Percentiles rank a stretch among this genome's conserved stretches.
These are phyloP conservation scores for Apiotrichum porosum DNA, from an alignment of 1,284 basidiomycete species.

Conservation along the genomic window DNA sequence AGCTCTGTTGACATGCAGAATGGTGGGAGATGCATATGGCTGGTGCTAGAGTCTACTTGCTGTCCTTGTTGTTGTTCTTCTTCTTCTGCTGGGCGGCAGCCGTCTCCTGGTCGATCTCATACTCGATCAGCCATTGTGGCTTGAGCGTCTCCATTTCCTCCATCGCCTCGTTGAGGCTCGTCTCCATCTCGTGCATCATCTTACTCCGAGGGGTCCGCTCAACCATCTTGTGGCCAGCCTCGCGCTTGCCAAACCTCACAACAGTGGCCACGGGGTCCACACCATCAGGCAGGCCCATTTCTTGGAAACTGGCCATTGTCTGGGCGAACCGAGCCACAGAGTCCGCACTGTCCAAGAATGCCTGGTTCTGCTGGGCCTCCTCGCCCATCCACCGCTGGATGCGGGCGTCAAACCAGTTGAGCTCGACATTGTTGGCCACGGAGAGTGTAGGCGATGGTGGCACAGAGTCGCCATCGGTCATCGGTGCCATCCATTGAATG, in stretches of 20 bases:
- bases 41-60: too few relatives aligned
- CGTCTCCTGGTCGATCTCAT: constrained; percentile 9
- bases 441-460: constrained; percentile 27
- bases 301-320: too few relatives aligned
- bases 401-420: constrained; percentile 41
- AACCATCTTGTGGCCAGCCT: background rate
- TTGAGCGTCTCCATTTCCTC: constrained; percentile 30
- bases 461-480: constrained; percentile 18
- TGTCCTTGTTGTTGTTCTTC: too few relatives aligned
- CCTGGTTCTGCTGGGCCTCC: constrained; percentile 35
- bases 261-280: constrained; percentile 13
- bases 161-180: constrained; percentile 23
- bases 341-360: too few relatives aligned
- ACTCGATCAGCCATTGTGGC: constrained; percentile 36
- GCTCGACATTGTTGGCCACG: constrained; percentile 12
- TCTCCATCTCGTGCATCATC: constrained; percentile 21
- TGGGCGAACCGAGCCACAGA: too few relatives aligned
- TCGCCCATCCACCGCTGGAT: constrained; percentile 33
- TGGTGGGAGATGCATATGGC: too few relatives aligned
- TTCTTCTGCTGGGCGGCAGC: too few relatives aligned
- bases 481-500: constrained; percentile 33
- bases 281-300: too few relatives aligned
- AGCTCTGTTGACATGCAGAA: too few relatives aligned
- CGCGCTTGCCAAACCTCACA: constrained; percentile 14
- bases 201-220: too few relatives aligned